Percentiles rank a stretch among this genome's conserved stretches.
Evolutionary conservation across 2,329 filamentous ascomycete species (phyloP).

Genomic region (Penicillium sp.): DNA sequence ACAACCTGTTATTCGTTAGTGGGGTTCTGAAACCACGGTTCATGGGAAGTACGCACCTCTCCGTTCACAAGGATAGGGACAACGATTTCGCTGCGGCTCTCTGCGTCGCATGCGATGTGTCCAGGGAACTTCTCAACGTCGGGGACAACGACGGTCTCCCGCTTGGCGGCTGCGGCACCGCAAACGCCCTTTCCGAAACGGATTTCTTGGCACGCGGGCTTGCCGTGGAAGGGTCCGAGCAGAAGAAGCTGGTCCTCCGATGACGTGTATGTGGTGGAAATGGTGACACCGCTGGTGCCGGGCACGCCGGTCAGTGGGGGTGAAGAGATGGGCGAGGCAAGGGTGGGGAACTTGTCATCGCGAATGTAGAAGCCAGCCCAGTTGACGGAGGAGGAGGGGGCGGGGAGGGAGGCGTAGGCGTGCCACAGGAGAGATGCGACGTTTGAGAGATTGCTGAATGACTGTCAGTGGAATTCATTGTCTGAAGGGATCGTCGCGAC

Average conservation of each 20-base stretch:
- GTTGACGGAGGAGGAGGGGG: conserved; percentile 48
- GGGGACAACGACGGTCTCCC: conserved; percentile 44
- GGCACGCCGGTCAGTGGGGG: conserved; percentile 17
- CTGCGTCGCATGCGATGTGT: conserved; percentile 54
- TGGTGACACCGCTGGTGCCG: conserved; percentile 17
- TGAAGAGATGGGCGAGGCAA: conserved; percentile 25
- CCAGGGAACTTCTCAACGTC: conserved; percentile 49
- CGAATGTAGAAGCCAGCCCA: conserved; percentile 53
- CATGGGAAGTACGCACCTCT: conserved; percentile 35
- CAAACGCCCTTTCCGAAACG: conserved; percentile 50
- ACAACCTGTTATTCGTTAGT: conserved; percentile 40
- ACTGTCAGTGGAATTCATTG: conserved; percentile 4
- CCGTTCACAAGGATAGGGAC: conserved; percentile 47
- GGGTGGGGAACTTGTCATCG: conserved; percentile 43
- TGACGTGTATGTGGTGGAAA: conserved; percentile 26
- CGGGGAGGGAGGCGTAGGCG: conserved; percentile 46
- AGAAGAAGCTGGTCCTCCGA: conserved; percentile 36
- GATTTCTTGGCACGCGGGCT: conserved; percentile 52
- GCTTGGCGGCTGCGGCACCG: conserved; percentile 45
- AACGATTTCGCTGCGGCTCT: conserved; percentile 53
- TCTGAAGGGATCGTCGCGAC: not conserved
- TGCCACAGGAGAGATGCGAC: conserved; percentile 53
- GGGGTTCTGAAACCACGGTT: too few relatives aligned
- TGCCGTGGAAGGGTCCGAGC: conserved; percentile 52
- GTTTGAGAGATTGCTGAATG: conserved; percentile 48